Evolutionary conservation across 1,284 basidiomycete genomes (phyloP).

Genomic region (Ustilago tritici): DNA sequence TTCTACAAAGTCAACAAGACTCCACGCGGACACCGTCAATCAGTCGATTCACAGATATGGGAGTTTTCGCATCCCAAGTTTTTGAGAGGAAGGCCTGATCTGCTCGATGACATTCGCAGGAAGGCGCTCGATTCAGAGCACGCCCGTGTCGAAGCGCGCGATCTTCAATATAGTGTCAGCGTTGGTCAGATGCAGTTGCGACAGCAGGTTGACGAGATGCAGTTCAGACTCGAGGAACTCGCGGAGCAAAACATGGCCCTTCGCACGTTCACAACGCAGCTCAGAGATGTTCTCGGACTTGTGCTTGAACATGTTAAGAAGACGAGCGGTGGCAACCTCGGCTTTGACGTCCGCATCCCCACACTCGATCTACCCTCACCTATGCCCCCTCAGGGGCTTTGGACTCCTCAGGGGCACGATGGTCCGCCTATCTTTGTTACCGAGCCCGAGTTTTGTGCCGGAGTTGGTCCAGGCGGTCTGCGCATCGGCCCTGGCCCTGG

Average conservation of each 20-base stretch:
- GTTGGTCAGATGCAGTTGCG: conserved; percentile 62
- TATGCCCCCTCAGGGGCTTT: conserved; percentile 48
- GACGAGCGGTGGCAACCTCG: conserved; percentile 55
- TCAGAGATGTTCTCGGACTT: conserved; percentile 49
- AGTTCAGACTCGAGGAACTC: conserved; percentile 58
- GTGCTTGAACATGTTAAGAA: conserved; percentile 57
- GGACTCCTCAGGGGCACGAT: conserved; percentile 55
- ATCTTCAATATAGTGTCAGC: conserved; percentile 61
- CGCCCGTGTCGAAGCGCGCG: conserved; percentile 57
- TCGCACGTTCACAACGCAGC: conserved; percentile 45
- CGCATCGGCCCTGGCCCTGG: conserved; percentile 31
- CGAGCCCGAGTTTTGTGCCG: conserved; percentile 52
- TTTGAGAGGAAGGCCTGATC: conserved; percentile 81
- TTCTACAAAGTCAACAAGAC: conserved; percentile 75
- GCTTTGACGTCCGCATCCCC: conserved; percentile 51
- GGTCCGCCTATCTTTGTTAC: conserved; percentile 63
- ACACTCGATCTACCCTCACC: conserved; percentile 53
- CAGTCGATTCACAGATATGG: conserved; percentile 84
- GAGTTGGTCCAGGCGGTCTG: conserved; percentile 24
- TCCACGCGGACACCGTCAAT: conserved; percentile 80
- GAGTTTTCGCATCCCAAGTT: conserved; percentile 90
- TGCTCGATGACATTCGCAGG: conserved; percentile 85
- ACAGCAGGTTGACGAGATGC: conserved; percentile 61
- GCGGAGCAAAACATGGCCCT: conserved; percentile 57
- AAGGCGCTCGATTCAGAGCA: conserved; percentile 74